Conservation (phyloP, 768 basidiomycete genomes). For the Suillus paluster region DNA sequence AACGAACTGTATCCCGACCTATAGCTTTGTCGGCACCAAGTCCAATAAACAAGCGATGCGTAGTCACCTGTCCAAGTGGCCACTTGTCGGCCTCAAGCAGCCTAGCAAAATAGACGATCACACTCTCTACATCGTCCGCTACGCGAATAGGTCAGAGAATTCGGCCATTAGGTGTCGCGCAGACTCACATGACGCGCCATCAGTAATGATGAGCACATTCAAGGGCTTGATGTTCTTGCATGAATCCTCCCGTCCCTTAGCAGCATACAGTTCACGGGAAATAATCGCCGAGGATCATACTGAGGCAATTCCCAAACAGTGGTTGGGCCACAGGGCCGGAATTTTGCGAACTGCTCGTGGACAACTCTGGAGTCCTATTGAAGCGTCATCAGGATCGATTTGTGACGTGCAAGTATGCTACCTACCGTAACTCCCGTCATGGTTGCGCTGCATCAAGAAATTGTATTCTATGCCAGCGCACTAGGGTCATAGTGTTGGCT, state of each 20-base stretch:
- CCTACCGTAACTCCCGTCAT: conserved; percentile 45
- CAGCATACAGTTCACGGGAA: conserved; percentile 37
- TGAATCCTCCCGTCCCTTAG: conserved; percentile 25
- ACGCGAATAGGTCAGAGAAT: not conserved
- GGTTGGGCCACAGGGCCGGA: conserved; percentile 49
- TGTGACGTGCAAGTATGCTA: not conserved
- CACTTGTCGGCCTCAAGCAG: conserved; percentile 56
- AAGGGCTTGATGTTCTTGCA: conserved; percentile 52
- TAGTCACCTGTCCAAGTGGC: conserved; percentile 54
- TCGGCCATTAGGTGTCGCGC: not conserved
- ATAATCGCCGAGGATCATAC: conserved; percentile 44
- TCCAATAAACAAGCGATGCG: not conserved
- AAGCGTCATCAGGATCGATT: not conserved
- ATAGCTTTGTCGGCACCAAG: conserved; percentile 9
- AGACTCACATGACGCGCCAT: conserved; percentile 62
- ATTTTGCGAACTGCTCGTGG: conserved; percentile 45
- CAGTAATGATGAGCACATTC: conserved; percentile 65
- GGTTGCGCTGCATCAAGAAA: too few relatives aligned
- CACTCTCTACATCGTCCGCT: conserved; percentile 57
- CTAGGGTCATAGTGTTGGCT: too few relatives aligned
- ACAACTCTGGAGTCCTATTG: conserved; percentile 44
- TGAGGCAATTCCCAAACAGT: conserved; percentile 49
- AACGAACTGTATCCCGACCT: conserved; percentile 75
- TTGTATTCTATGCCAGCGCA: too few relatives aligned
- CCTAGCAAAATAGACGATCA: conserved; percentile 51